phyloP scores from a whole-genome alignment of 1,284 basidiomycete species.

The Pascua sp. region DNA sequence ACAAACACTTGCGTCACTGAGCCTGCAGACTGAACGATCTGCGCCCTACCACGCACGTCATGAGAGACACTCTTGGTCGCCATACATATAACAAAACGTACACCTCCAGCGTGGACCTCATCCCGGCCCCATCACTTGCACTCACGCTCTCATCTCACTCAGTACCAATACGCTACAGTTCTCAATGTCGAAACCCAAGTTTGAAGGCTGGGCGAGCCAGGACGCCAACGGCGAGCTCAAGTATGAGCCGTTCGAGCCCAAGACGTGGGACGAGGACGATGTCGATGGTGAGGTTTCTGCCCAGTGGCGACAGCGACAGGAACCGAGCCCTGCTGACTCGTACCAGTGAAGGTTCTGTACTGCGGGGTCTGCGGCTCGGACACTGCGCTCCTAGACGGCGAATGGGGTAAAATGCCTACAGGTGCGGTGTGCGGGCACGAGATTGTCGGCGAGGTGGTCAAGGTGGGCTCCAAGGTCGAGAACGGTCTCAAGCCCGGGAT shows the following conservation, averaged over 20 bases:
- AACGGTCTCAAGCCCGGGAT: constrained; percentile 45
- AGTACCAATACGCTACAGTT: neutral
- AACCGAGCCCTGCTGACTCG: neutral
- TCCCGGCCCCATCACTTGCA: too few species aligned
- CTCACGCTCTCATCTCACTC: too few species aligned
- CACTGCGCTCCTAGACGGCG: constrained; percentile 20
- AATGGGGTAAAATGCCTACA: neutral
- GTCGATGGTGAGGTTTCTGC: constrained; percentile 39
- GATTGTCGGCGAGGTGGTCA: constrained; percentile 30
- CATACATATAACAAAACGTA: too few species aligned
- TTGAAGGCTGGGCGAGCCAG: constrained; percentile 43
- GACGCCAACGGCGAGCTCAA: constrained; percentile 46
- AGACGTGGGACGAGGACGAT: constrained; percentile 47
- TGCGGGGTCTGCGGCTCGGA: constrained; percentile 22
- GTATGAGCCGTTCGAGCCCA: constrained; percentile 42
- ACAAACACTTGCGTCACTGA: too few species aligned
- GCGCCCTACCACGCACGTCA: too few species aligned
- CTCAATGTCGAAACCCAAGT: constrained; percentile 18
- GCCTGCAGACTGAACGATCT: too few species aligned
- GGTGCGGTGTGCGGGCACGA: constrained; percentile 27
- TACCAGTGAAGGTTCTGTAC: constrained; percentile 15
- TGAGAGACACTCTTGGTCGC: too few species aligned
- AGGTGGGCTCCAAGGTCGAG: constrained; percentile 25
- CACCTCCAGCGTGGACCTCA: too few species aligned
- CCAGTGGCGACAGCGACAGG: neutral